A percentile compares a stretch with the other conserved stretches of the same genome.
Evolutionary conservation across 345 rosid genomes (phyloP).

Genomic region (Arabidopsis arenosa): DNA sequence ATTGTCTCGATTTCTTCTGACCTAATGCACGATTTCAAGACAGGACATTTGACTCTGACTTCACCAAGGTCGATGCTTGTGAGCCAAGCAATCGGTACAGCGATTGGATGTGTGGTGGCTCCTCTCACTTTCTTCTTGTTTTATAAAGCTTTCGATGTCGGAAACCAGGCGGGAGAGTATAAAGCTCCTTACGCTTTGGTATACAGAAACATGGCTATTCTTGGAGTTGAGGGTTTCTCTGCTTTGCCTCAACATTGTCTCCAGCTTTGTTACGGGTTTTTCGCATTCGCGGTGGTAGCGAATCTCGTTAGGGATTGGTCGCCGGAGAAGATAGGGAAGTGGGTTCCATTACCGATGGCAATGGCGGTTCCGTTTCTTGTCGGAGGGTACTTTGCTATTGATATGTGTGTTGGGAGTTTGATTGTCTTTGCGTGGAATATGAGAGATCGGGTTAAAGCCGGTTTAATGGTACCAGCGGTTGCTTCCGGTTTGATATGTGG

Average conservation of each 20-base stretch:
- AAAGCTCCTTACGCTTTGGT: conserved; percentile 57
- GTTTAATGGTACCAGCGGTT: conserved; percentile 47
- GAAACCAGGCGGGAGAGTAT: conserved; percentile 49
- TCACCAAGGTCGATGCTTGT: conserved; percentile 61
- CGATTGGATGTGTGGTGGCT: conserved; percentile 56
- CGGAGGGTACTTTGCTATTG: conserved; percentile 57
- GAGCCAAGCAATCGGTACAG: conserved; percentile 63
- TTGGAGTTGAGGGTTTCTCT: conserved; percentile 63
- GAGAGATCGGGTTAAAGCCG: conserved; percentile 47
- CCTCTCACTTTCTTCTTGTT: conserved; percentile 57
- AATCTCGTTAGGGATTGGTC: conserved; percentile 43
- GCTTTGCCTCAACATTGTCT: conserved; percentile 59
- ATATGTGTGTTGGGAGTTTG: conserved; percentile 63
- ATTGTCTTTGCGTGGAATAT: conserved; percentile 54
- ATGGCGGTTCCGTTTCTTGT: conserved; percentile 63
- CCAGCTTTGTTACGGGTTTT: conserved; percentile 50
- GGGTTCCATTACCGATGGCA: conserved; percentile 56
- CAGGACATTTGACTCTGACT: conserved; percentile 56
- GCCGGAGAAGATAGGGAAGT: conserved; percentile 46
- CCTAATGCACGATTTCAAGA: conserved; percentile 63
- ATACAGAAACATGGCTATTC: conserved; percentile 56
- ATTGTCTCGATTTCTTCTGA: conserved; percentile 59
- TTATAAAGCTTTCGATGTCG: conserved; percentile 57
- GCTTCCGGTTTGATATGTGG: conserved; percentile 54
- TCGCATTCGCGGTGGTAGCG: conserved; percentile 50